Conservation (phyloP, 176 grass and related monocot genomes). For the Carex pumila region DNA sequence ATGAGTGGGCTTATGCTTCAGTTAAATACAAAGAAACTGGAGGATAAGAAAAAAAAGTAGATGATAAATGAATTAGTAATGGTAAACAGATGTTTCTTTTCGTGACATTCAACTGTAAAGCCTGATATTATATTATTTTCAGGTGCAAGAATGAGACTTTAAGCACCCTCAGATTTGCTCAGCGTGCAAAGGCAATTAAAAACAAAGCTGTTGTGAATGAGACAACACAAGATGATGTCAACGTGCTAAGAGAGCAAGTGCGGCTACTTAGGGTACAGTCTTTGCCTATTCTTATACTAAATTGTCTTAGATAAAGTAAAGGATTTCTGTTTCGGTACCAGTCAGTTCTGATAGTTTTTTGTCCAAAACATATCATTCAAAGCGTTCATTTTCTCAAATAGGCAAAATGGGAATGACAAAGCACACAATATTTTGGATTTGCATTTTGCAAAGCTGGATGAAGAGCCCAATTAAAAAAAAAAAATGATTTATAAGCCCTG, state of each 20-base stretch:
- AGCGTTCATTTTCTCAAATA: background rate
- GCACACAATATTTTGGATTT: background rate
- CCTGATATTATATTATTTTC: slow-evolving; percentile 2
- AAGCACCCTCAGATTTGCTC: slow-evolving; percentile 93
- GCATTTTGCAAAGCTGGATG: background rate
- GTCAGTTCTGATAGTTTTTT: slow-evolving; percentile 17
- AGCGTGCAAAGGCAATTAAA: slow-evolving; percentile 91
- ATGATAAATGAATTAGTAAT: background rate
- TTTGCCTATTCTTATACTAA: background rate
- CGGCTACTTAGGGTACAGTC: slow-evolving; percentile 65
- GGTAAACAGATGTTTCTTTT: background rate
- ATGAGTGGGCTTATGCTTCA: background rate
- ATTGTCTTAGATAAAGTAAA: background rate
- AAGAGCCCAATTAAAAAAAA: background rate
- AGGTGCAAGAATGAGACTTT: slow-evolving; percentile 87
- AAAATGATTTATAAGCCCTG: background rate
- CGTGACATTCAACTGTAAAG: background rate
- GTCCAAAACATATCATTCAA: background rate
- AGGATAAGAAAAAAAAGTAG: background rate
- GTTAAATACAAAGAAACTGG: background rate
- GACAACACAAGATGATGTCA: slow-evolving; percentile 80
- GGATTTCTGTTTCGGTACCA: background rate
- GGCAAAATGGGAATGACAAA: background rate
- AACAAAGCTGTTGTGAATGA: slow-evolving; percentile 92
- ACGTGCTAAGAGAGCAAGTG: slow-evolving; percentile 72